Base-by-base conservation (phyloP, 1,284 basidiomycete genomes). In the Fomitopsis betulina region DNA sequence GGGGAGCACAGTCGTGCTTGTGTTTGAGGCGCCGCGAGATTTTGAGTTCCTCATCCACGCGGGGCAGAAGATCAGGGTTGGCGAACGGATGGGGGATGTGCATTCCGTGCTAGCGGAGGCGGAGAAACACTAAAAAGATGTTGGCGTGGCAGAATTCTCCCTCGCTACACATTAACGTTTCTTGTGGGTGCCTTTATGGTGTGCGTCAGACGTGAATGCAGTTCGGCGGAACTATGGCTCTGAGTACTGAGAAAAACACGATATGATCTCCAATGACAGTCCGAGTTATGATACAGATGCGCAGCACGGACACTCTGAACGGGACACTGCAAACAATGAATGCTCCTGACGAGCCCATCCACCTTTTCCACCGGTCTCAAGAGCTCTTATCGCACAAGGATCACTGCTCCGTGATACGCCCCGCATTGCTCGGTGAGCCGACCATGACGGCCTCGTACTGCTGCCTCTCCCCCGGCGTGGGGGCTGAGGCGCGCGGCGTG, bases 1-100 rank as follows among this genome's bases (percentile, higher is more conserved):
- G 1, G 97, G 96, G 1, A 94, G 91, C 71, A 99, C 96, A 3
- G 91, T 99, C 67, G 96, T 99, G 21, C 80, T 99, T 49, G 93
- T 99, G 1, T 98, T 98, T 68, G 97, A 99, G 76, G 96, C 96
- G 0, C 96, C 97, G 0, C 78, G 81, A 60, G 76, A 86, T 42
- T 98, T 96, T 71, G 81, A 86, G 69, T 98, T 98, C 68, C 72
- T 77, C 1, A 81, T 96, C n/a, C 77, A 87, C 64, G 80, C 87
- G 0, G 94, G 94, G 2, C 83, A 96, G 71, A 93, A 91, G 73
- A 85, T 98, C 64, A 90, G 87, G 70, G 93, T 98, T 33, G 96
- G 96, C 0, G 79, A 98, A 75, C 75, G 78, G 60, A 65, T 91
- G 27, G 89, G 89, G 3, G 85, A 89, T 62, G 67, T 86, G 42